Base-by-base conservation (phyloP, 495 filamentous ascomycete species). In the Pyrenopolyporus hunteri region DNA sequence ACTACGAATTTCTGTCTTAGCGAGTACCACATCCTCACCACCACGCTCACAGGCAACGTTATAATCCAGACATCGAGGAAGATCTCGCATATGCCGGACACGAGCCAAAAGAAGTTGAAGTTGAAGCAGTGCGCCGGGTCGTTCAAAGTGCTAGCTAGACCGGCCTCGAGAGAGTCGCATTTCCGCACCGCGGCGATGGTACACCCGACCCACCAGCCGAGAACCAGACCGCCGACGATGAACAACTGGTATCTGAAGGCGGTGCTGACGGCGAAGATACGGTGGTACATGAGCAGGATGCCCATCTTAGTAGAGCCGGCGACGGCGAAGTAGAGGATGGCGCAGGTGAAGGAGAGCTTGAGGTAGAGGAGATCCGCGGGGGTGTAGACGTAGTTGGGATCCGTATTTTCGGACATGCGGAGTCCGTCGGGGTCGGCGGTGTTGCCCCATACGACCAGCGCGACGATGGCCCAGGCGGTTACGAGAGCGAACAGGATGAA, bases 351-450 rank as follows among this genome's bases (percentile, higher is more conserved):
- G 6, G 56, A 35, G 11, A 69, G 48, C 46, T 62, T 42, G 6
- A 83, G 55, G 59, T 83, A 82, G 23, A 85, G 36, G 17, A 80
- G 78, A 28, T 84, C 83, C 43, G 82, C 77, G 0, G 73, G 47
- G 1, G 78, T 80, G 40, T 84, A 85, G 9, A 42, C 35, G 14
- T 68, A 68, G 11, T 44, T 13, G 0, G 54, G 64, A 23, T 68
- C 58, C 1, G 45, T 52, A 40, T 62, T 63, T 6, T 67, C 67
- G 0, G 51, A 52, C 6, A 62, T 45, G 25, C 42, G 32, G 3
- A 55, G 35, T 17, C 59, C 59, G 9, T 55, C 43, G 6, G 60
- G 64, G 31, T 58, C 32, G 8, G 47, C 44, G 4, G 14, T 22
- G 33, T 66, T 70, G 36, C 63, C 63, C 31, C 22, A 39, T 13